Evolutionary conservation across 305 asterid genomes (phyloP).

Genomic region (Solanum chacoense): DNA sequence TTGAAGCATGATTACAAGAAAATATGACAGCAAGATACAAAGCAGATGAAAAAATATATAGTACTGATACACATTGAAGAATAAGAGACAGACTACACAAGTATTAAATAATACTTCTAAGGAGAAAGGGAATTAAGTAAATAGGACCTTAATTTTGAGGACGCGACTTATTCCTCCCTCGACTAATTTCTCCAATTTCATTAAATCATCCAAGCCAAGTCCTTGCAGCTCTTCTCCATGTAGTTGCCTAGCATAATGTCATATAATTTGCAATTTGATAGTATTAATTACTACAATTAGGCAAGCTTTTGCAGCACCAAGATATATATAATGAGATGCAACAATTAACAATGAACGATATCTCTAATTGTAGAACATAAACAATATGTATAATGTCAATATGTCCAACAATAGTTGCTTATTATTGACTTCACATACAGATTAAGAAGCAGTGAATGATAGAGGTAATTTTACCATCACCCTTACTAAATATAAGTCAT

Average conservation of each 20-base stretch:
- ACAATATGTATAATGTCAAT: not conserved
- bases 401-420: not conserved
- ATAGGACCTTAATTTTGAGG: slow-evolving; percentile 37
- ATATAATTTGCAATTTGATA: not conserved
- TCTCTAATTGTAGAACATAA: not conserved
- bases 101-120: not conserved
- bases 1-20: not conserved
- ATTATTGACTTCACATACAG: not conserved
- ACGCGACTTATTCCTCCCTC: slow-evolving; percentile 49
- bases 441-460: not conserved
- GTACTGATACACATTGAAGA: not conserved
- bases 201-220: slow-evolving; percentile 48
- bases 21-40: not conserved
- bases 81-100: not conserved
- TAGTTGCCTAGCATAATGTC: slow-evolving; percentile 32
- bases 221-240: slow-evolving; percentile 68
- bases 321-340: not conserved
- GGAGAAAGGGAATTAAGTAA: not conserved
- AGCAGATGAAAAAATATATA: not conserved
- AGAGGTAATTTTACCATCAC: not conserved
- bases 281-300: not conserved
- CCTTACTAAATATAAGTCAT: not conserved
- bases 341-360: not conserved
- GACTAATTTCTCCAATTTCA: slow-evolving; percentile 50
- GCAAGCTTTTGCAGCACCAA: not conserved